Evolutionary conservation across 495 filamentous ascomycete species (phyloP).

Genomic region (Staphylotrichum tortipilum): DNA sequence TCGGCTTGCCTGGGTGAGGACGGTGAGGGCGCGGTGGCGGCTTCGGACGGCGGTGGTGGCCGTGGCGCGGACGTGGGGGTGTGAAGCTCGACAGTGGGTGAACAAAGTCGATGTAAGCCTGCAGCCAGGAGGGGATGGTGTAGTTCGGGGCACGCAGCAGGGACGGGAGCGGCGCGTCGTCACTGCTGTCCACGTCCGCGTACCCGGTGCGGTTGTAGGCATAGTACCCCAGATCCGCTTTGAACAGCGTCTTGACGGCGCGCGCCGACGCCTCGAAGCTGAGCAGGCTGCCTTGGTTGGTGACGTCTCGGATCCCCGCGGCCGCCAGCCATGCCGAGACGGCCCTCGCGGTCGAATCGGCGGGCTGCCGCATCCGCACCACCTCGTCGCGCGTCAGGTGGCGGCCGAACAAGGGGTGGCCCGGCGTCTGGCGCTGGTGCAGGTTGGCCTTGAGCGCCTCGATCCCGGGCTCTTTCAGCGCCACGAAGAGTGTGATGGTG

Average conservation of each 20-base stretch:
- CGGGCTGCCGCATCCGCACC: conserved; percentile 21
- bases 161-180: too few species aligned
- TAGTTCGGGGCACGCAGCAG: conserved; percentile 35
- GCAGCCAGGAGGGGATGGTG: conserved; percentile 38
- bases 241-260: conserved; percentile 28
- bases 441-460: conserved; percentile 26
- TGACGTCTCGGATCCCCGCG: conserved; percentile 19
- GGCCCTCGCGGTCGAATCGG: conserved; percentile 6
- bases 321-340: conserved; percentile 32
- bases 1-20: too few species aligned
- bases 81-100: conserved; percentile 37
- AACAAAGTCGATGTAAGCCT: conserved; percentile 33
- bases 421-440: conserved; percentile 10
- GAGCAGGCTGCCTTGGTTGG: conserved; percentile 24
- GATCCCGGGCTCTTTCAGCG: conserved; percentile 30
- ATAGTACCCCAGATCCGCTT: conserved; percentile 31
- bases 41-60: background rate
- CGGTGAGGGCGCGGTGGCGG: too few species aligned
- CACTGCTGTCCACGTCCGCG: too few species aligned
- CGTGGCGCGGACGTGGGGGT: conserved; percentile 20
- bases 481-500: conserved; percentile 25
- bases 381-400: conserved; percentile 28
- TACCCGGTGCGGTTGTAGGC: conserved; percentile 19
- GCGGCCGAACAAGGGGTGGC: conserved; percentile 18
- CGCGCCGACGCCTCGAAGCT: conserved; percentile 26